These are phyloP conservation scores for Phytopythium litorale DNA, from an alignment of 352 stramenopile species.

Conservation along the genomic window DNA sequence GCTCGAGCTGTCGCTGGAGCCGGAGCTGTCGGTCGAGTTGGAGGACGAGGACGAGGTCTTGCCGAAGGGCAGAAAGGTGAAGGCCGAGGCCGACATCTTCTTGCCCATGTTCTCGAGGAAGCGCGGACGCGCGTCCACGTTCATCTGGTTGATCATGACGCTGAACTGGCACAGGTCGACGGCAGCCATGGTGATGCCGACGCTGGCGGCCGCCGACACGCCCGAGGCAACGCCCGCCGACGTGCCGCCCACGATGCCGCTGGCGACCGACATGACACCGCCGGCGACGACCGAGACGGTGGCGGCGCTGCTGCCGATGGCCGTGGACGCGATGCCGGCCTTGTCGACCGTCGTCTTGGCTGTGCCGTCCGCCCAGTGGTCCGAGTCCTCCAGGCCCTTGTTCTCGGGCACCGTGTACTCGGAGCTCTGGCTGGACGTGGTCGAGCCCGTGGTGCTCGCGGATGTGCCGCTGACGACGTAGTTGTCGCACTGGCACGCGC, in stretches of 20 bases:
- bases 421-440: constrained; percentile 10
- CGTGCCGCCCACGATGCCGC: constrained; percentile 47
- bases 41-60: constrained; percentile 23
- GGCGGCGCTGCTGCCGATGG: constrained; percentile 52
- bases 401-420: constrained; percentile 36
- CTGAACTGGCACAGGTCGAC: constrained; percentile 80
- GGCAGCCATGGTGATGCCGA: constrained; percentile 64
- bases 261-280: constrained; percentile 60
- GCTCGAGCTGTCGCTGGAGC: constrained; percentile 3
- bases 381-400: constrained; percentile 55
- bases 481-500: constrained; percentile 56
- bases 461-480: constrained; percentile 16
- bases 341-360: constrained; percentile 66
- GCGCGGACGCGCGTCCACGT: constrained; percentile 64
- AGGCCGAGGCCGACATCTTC: constrained; percentile 56
- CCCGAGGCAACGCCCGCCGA: constrained; percentile 52
- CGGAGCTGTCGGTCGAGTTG: constrained; percentile 8
- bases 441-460: constrained; percentile 14
- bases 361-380: constrained; percentile 64
- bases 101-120: constrained; percentile 79
- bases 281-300: constrained; percentile 57
- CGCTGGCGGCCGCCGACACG: constrained; percentile 52
- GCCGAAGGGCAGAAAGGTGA: constrained; percentile 66
- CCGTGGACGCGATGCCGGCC: constrained; percentile 46
- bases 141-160: constrained; percentile 85